These are phyloP conservation scores for Rosa rugosa DNA, from an alignment of 306 rosid species.

Conservation along the genomic window DNA sequence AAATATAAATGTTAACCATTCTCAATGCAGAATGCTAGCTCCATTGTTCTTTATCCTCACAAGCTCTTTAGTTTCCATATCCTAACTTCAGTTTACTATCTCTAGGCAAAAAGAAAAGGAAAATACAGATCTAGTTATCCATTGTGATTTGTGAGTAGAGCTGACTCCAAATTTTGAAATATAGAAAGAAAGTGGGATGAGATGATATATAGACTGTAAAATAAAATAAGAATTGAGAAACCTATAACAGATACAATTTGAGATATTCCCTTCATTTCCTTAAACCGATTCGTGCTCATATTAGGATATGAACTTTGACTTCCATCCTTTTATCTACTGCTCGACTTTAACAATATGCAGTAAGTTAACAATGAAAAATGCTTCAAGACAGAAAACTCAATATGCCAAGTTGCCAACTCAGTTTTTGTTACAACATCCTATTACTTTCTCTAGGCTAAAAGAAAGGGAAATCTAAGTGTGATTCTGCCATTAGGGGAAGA, in stretches of 20 bases:
- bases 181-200: neutral
- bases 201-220: neutral
- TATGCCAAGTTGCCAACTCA: neutral
- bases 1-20: neutral
- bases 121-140: neutral
- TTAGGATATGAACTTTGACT: neutral
- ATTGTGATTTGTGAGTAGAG: neutral
- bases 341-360: neutral
- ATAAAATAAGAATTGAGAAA: neutral
- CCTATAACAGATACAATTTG: neutral
- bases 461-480: neutral
- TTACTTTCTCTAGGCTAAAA: constrained; percentile 1
- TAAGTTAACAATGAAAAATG: neutral
- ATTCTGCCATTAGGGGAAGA: constrained; percentile 5
- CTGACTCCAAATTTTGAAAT: neutral
- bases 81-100: neutral
- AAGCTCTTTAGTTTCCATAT: neutral
- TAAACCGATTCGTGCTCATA: neutral
- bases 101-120: neutral
- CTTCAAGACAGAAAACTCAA: neutral
- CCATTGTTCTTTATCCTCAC: neutral
- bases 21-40: neutral
- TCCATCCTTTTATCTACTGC: neutral
- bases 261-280: neutral
- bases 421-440: neutral